Evolutionary conservation across 2,329 filamentous ascomycete species (phyloP), one percentile per base, ranked within the genome.

Genomic region (Rutstroemia sp.): DNA sequence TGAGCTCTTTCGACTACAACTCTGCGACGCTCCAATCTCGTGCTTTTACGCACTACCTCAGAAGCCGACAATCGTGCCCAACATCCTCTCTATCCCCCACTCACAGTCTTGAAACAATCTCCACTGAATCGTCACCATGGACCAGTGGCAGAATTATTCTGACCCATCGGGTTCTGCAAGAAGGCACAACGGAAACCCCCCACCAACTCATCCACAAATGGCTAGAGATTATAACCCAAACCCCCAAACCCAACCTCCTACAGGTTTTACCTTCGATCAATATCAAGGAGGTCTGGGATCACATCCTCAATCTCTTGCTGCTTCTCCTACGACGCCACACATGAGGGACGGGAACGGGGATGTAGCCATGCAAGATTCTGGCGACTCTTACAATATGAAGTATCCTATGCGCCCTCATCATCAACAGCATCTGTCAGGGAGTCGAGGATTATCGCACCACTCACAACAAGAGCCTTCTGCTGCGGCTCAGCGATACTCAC

Each of bases 401-500:
- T 95, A 96, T 72, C 82, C 88, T 59, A 83, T 90, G 73, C 84
- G 89, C 64, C 83, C 89, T 45, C 83, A 83, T 71, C 87, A 91
- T 69, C 86, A 90, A 69, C 83, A 90, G 67, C 84, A 92, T 64
- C 77, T 82, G 58, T 83, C 69, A 17, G 60, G 80, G 27, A 70
- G 74, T 62, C 72, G 74, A 59, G 63, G 75, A 44, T 65, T 83
- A 58, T 89, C 82, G 60, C 82, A 90, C 65, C 87, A 92, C 70
- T 73, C 84, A 48, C 76, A 86, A 51, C 84, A 85, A 63, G 85
- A 92, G 68, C 84, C 88, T 58, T 94, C 90, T 45, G 80, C 89
- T 51, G 89, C 90, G 57, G 89, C 91, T 58, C 89, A 95, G 71
- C 84, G 92, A 69, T 97, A 97, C 74, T 97, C 92, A 48, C 94